Percentiles rank a stretch among this genome's conserved stretches.
Evolutionary conservation across 306 rosid genomes (phyloP).

Genomic region (Lagenaria siceraria): DNA sequence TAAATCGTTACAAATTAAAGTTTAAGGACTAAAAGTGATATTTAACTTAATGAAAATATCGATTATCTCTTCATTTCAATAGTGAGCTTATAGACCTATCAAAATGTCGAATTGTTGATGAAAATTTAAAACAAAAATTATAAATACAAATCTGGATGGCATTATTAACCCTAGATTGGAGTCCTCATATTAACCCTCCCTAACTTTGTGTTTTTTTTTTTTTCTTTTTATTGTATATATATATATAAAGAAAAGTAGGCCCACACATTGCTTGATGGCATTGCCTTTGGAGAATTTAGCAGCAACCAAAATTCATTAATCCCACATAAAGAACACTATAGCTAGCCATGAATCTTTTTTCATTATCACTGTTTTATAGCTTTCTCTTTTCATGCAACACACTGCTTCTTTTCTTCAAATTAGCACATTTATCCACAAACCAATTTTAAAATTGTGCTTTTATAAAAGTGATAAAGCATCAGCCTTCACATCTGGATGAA

Average conservation of each 20-base stretch:
- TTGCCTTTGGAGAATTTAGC: not conserved
- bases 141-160: too few relatives aligned
- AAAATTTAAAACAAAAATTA: too few relatives aligned
- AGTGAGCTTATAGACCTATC: too few relatives aligned
- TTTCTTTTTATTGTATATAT: too few relatives aligned
- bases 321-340: not conserved
- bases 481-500: not conserved
- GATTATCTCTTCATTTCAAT: too few relatives aligned
- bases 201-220: too few relatives aligned
- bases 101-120: too few relatives aligned
- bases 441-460: not conserved
- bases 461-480: not conserved
- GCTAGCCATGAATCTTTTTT: constrained; percentile 3
- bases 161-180: too few relatives aligned
- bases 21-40: too few relatives aligned
- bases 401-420: not conserved
- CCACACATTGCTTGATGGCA: constrained; percentile 9
- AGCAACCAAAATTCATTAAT: not conserved
- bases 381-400: not conserved
- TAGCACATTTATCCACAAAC: not conserved
- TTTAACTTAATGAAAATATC: too few relatives aligned
- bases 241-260: not conserved
- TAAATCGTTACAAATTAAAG: too few relatives aligned
- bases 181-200: too few relatives aligned
- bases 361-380: not conserved